A percentile compares a stretch with the other conserved stretches of the same genome.
Conservation (phyloP, 345 rosid genomes). For the Salix suchowensis region DNA sequence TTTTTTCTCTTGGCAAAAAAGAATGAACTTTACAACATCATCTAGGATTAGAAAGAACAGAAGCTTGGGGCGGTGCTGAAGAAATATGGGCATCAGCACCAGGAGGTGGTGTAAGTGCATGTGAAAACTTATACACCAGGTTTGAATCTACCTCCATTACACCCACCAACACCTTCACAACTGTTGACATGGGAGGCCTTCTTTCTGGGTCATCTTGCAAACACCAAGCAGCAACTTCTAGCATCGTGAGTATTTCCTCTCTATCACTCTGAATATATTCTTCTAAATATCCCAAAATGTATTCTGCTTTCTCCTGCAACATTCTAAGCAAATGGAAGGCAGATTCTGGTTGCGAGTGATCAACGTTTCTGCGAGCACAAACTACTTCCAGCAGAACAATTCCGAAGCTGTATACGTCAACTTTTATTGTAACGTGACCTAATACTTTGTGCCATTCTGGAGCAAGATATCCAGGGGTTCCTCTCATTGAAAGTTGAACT, state of each 20-base stretch:
- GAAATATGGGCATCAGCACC: neutral
- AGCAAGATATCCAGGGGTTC: slow-evolving; percentile 17
- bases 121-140: neutral
- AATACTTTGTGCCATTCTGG: slow-evolving; percentile 6
- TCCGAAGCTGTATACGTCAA: slow-evolving; percentile 9
- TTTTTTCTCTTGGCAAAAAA: neutral
- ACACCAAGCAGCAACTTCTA: neutral
- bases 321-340: neutral
- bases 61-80: neutral
- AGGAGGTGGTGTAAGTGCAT: neutral
- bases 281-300: no score
- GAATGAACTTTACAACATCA: neutral
- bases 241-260: neutral
- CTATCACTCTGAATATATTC: neutral
- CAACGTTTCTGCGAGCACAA: neutral
- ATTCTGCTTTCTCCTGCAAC: no score
- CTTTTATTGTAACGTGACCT: neutral
- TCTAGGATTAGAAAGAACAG: slow-evolving; percentile 2
- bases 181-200: slow-evolving; percentile 2
- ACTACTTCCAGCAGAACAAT: slow-evolving; percentile 1
- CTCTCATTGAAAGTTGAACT: neutral
- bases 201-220: neutral
- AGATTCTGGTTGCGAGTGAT: neutral
- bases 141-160: neutral
- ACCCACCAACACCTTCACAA: neutral